A percentile compares a stretch with the other conserved stretches of the same genome.
These are phyloP conservation scores for Fomitopsis pinicola DNA, from an alignment of 1,284 basidiomycete species.

Conservation along the genomic window DNA sequence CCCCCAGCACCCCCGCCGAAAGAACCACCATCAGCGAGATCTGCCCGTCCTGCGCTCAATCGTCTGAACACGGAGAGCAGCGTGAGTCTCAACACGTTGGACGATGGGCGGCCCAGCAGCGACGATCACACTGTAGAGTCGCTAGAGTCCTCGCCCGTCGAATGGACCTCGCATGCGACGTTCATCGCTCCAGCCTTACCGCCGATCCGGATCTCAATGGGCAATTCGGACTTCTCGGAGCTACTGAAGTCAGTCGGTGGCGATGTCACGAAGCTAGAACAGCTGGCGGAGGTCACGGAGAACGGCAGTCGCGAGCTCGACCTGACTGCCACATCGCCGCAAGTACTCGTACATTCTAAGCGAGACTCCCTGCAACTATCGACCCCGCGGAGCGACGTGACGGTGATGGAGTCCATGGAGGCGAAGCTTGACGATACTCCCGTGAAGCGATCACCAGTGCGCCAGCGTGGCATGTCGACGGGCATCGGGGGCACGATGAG, in stretches of 20 bases:
- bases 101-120: conserved; percentile 30
- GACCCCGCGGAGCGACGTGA: conserved; percentile 26
- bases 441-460: conserved; percentile 11
- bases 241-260: conserved; percentile 53
- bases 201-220: conserved; percentile 81
- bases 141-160: conserved; percentile 51
- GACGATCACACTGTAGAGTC: conserved; percentile 39
- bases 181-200: conserved; percentile 78
- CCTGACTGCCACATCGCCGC: conserved; percentile 16
- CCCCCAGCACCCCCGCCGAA: conserved; percentile 54
- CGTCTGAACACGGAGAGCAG: conserved; percentile 16
- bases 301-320: conserved; percentile 15
- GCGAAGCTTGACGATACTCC: conserved; percentile 16
- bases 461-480: not conserved
- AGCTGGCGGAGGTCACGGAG: conserved; percentile 31
- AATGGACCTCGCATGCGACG: conserved; percentile 64
- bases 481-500: conserved; percentile 12
- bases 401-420: conserved; percentile 15
- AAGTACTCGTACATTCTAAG: not conserved
- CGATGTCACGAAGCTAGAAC: conserved; percentile 38
- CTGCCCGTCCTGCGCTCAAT: conserved; percentile 15
- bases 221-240: conserved; percentile 73
- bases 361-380: conserved; percentile 4
- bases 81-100: conserved; percentile 11
- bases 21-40: conserved; percentile 23